A percentile compares a stretch with the other conserved stretches of the same genome.
These are phyloP conservation scores for Allantophomopsis cytisporea DNA, from an alignment of 2,329 filamentous ascomycete genomes.

Conservation along the genomic window DNA sequence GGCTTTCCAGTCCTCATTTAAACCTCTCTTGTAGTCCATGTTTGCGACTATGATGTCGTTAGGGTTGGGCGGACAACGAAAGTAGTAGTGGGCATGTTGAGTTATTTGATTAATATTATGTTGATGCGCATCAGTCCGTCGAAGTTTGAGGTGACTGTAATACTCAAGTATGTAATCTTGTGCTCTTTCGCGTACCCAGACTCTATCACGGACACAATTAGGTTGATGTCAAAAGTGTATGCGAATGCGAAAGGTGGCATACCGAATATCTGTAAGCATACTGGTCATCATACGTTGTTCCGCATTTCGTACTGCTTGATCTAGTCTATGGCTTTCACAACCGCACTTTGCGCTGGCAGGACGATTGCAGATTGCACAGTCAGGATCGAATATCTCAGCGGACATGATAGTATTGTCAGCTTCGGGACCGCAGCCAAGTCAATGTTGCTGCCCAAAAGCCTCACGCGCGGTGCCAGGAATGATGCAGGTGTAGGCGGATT, in stretches of 20 bases:
- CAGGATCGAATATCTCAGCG: constrained; percentile 51
- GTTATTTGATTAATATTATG: constrained; percentile 41
- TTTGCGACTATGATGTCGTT: constrained; percentile 52
- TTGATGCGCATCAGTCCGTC: constrained; percentile 42
- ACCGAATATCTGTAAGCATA: constrained; percentile 52
- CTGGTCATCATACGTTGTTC: constrained; percentile 50
- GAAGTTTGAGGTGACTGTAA: constrained; percentile 45
- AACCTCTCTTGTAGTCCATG: constrained; percentile 53
- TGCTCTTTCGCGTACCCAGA: constrained; percentile 51
- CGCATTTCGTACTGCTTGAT: constrained; percentile 47
- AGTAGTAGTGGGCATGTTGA: constrained; percentile 41
- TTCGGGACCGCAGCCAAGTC: constrained; percentile 21
- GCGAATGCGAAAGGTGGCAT: constrained; percentile 10
- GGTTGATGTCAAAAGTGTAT: background rate
- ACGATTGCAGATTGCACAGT: constrained; percentile 53
- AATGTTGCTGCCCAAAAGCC: constrained; percentile 11
- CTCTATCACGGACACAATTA: constrained; percentile 21
- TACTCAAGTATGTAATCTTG: constrained; percentile 57
- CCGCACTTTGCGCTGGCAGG: constrained; percentile 46
- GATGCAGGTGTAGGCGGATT: too few relatives aligned
- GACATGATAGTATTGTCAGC: constrained; percentile 26
- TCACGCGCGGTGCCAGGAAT: constrained; percentile 10
- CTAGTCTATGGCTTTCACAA: constrained; percentile 52
- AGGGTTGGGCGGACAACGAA: constrained; percentile 41
- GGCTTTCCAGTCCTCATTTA: constrained; percentile 67